Evolutionary conservation across 177 flowering plant species (phyloP), one percentile per base, ranked within the genome.

Genomic region (Telopea speciosissima): DNA sequence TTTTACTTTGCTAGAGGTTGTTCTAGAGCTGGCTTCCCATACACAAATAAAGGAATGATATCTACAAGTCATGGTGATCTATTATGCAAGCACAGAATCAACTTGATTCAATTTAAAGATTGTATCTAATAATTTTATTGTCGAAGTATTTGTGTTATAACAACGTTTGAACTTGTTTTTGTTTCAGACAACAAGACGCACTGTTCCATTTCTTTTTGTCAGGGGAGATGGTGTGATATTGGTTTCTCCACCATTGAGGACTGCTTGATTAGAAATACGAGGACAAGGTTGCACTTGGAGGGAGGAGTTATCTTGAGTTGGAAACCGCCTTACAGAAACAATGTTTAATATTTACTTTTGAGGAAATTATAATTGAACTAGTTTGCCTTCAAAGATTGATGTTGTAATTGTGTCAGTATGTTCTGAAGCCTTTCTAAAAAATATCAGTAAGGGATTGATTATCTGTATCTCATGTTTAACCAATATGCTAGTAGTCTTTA

Each of bases 221-320:
- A 81, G 97, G 81, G 98, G 98, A 72, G 98, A 91, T 78, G 98
- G 97, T 33, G 98, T 91, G 28, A 93, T 93, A 31, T 73, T 93
- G 80, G 98, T 93, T 54, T 91, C 98, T 63, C 98, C 98, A 9
- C 98, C 98, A 2, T 78, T 89, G 56, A 82, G 96, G 80, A 89
- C 98, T 9, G 90, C 95, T 66, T 90, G 81, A 83, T 24, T 33
- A 12, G 54, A 49, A 19, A 16, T 10, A 11, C 13, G 54, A 49
- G 54, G 54, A 49, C 13, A 1, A 54, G 70, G 26, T 8, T 16
- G 66, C 44, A 1, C 42, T 33, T 3, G 6, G 11, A 28, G 54
- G 28, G 22, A 31, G 16, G 40, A 14, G 45, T 56, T 56, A 36
- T 65, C 8, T 24, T 14, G 14, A 49, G 19, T 54, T 40, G 63